Evolutionary conservation across 2,329 filamentous ascomycete species (phyloP).

Genomic region (Sclerotinia sclerotiorum): DNA sequence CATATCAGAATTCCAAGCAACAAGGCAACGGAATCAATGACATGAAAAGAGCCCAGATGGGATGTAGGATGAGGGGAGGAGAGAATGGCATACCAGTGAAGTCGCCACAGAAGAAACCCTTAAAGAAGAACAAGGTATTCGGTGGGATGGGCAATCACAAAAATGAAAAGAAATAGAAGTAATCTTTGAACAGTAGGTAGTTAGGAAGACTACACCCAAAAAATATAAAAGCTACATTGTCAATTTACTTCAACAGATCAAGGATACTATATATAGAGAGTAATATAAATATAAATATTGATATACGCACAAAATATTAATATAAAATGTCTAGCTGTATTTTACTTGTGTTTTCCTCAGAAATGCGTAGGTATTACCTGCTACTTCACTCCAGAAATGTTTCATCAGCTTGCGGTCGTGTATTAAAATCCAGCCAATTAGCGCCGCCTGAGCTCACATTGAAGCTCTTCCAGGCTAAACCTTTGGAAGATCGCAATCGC

Average conservation of each 20-base stretch:
- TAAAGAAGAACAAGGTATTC: not conserved
- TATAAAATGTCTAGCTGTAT: not conserved
- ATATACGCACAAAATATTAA: not conserved
- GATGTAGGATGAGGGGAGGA: not conserved
- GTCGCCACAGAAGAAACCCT: not conserved
- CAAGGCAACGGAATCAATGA: not conserved
- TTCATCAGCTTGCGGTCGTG: not conserved
- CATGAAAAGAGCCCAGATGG: not conserved
- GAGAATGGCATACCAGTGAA: not conserved
- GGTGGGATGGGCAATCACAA: not conserved
- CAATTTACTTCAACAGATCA: too few relatives aligned
- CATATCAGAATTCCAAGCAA: not conserved
- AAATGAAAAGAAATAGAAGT: not conserved
- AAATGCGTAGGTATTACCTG: not conserved
- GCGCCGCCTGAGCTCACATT: constrained; percentile 10
- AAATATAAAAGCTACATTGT: not conserved
- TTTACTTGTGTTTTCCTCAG: not conserved
- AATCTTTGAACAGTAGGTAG: not conserved
- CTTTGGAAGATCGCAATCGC: constrained; percentile 22
- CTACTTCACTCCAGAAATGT: constrained; percentile 1
- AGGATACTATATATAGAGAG: not conserved
- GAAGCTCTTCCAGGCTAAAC: constrained; percentile 13
- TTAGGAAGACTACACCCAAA: not conserved
- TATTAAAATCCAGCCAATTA: constrained; percentile 19
- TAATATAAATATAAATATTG: not conserved